Conservation (phyloP, 202 grass and related monocot species). For the Dendrocalamus latiflorus region DNA sequence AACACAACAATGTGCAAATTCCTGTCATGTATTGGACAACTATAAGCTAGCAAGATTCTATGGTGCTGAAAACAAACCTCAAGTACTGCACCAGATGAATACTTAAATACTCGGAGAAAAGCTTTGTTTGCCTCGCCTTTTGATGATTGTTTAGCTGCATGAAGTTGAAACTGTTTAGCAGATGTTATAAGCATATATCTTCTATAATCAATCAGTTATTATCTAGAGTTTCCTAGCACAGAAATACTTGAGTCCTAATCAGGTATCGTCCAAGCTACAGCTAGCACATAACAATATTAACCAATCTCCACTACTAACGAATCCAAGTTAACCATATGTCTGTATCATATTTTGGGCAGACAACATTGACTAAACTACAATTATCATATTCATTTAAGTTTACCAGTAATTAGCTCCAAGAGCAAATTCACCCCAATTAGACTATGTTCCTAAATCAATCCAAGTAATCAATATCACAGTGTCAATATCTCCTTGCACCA, state of each 20-base stretch:
- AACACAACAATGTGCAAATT: background rate
- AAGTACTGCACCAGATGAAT: conserved; percentile 93
- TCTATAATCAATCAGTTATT: background rate
- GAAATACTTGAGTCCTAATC: background rate
- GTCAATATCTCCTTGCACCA: background rate
- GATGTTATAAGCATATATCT: conserved; percentile 6
- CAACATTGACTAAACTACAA: background rate
- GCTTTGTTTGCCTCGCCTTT: conserved; percentile 74
- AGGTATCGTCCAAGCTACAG: background rate
- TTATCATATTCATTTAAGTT: background rate
- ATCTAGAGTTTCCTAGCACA: conserved; percentile 9
- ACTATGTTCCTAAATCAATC: background rate
- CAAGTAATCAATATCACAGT: background rate
- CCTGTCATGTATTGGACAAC: background rate
- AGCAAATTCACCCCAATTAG: background rate
- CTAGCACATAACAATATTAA: conserved; percentile 11
- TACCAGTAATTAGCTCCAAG: background rate
- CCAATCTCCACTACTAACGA: background rate
- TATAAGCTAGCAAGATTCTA: conserved; percentile 19
- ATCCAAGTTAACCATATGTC: background rate
- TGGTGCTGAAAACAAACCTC: conserved; percentile 59
- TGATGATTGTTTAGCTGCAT: conserved; percentile 80
- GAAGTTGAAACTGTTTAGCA: conserved; percentile 34
- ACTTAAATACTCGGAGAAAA: conserved; percentile 94
- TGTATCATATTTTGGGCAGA: too few species aligned